Evolutionary conservation across 768 basidiomycete genomes (phyloP), one percentile per base, ranked within the genome.

Genomic region (Glaciozyma antarctica): DNA sequence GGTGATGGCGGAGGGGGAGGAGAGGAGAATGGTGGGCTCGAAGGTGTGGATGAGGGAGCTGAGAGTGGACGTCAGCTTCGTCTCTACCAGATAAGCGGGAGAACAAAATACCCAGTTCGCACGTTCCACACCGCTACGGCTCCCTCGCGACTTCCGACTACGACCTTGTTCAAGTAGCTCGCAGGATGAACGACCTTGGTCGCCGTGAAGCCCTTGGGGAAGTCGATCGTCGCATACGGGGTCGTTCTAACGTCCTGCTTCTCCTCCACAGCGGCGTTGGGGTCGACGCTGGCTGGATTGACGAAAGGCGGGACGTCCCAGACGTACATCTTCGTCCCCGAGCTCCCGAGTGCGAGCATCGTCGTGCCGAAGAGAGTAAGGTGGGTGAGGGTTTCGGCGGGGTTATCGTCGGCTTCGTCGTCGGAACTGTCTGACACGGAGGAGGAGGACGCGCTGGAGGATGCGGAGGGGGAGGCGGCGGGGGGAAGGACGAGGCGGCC

Each of bases 111-210:
- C 90, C 83, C 82, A 16, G 91, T 86, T 12, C 85, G 82, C 68
- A 90, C 84, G 76, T 98, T 99, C 91, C 91, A 98, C n/a, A 99
- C 77, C 66, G 95, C 88, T 72, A 98, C 77, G 51, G 78, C 79
- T 5, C 95, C 95, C 75, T 92, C 82, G 62, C 79, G 82, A 72
- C 90, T 88, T 5, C 86, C 84, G 16, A 98, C 83, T 1, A 98
- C 80, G 1, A 98, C 81, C 78, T 99, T 99, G 80, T 99, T 98
- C 58, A 99, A 77, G 77, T 98, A 98, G 17, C 95, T 98, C 1
- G 91, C 86, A 3, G 95, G 95, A 75, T 99, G 95, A 8, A 95
- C 80, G 51, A 95, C 79, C 32, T 81, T 81, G 7, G 84, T 87
- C n/a, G 93, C 93, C 2, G 85, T 86, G 76, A 98, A 98, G 24